phyloP scores from a whole-genome alignment of 768 basidiomycete species.

The Tricholoma terreum region DNA sequence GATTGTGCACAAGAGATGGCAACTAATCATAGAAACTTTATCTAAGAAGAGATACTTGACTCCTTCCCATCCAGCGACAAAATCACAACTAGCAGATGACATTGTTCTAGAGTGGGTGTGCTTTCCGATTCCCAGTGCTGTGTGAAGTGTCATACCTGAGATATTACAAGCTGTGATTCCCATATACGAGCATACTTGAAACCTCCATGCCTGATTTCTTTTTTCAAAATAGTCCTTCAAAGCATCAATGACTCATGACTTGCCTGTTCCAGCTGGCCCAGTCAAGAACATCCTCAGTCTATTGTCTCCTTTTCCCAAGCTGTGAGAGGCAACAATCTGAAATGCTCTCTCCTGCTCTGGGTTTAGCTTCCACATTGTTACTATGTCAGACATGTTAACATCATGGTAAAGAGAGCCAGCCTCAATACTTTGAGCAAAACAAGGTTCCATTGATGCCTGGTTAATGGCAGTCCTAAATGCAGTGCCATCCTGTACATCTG shows the following conservation, averaged over 20 bases:
- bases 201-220: constrained; percentile 16
- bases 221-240: constrained; percentile 28
- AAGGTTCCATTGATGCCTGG: too few relatives aligned
- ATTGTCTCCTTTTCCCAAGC: constrained; percentile 3
- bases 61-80: constrained; percentile 32
- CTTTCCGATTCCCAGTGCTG: constrained; percentile 18
- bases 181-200: constrained; percentile 32
- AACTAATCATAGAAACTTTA: constrained; percentile 39
- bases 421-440: too few relatives aligned
- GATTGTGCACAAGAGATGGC: constrained; percentile 27
- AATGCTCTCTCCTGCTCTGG: constrained; percentile 32
- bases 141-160: constrained; percentile 37
- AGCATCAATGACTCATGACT: constrained; percentile 36
- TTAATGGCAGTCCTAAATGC: too few relatives aligned
- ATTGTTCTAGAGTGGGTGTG: constrained; percentile 5
- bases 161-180: constrained; percentile 40
- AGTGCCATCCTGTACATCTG: too few relatives aligned
- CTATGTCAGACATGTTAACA: constrained; percentile 14
- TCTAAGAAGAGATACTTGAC: constrained; percentile 40
- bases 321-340: constrained; percentile 27
- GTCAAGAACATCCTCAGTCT: constrained; percentile 33
- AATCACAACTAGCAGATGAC: background rate
- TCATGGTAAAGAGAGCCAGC: background rate
- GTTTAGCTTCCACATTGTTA: constrained; percentile 30
- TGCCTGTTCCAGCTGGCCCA: constrained; percentile 43